Evolutionary conservation across 2,329 filamentous ascomycete genomes (phyloP), one percentile per base, ranked within the genome.

Genomic region (Lomentospora prolificans): DNA sequence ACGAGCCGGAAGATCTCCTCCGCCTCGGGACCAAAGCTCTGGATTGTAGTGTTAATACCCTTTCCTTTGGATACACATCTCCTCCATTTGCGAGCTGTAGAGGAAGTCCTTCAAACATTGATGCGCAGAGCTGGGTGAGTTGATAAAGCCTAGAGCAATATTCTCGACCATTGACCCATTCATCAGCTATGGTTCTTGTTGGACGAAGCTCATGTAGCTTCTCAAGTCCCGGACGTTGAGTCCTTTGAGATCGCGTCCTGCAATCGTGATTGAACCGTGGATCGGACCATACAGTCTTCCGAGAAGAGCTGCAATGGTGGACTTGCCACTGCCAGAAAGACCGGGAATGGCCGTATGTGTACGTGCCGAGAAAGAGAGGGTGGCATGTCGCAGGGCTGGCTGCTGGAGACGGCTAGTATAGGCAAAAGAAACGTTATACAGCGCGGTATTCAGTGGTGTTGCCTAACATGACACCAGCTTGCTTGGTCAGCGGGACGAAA

Each of bases 401-500:
- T 41, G n/a, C 25, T 58, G 39, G 5, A 55, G 58, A 8, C 71
- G 61, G 0, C 69, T 67, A 0, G 69, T 66, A 50, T 74, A 74
- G 17, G 62, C 60, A 56, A 73, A 72, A 2, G 66, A 66, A 3
- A 73, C 68, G 25, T 65, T 60, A n/a, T 62, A 54, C 50, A 75
- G 69, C 17, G 61, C 61, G 48, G 72, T 75, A 57, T 76, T 67
- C 60, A 75, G 79, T 79, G 55, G 84, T 78, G 57, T 77, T 74
- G 28, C 80, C 78, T 17, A 84, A 70, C 24, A 84, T 75, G 50
- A 83, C 76, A 2, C 78, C 78, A 22, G 79, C 68, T 68, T 59
- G 46, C 52, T 14, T 66, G 63, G 57, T 54, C 59, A 57, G 17
- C 22, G 4, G 30, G 19, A 17, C 12, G 6, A 14, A 27, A 46